Evolutionary conservation across 352 stramenopile genomes (phyloP), one percentile per base, ranked within the genome.

Genomic region (Discostella stelligera): DNA sequence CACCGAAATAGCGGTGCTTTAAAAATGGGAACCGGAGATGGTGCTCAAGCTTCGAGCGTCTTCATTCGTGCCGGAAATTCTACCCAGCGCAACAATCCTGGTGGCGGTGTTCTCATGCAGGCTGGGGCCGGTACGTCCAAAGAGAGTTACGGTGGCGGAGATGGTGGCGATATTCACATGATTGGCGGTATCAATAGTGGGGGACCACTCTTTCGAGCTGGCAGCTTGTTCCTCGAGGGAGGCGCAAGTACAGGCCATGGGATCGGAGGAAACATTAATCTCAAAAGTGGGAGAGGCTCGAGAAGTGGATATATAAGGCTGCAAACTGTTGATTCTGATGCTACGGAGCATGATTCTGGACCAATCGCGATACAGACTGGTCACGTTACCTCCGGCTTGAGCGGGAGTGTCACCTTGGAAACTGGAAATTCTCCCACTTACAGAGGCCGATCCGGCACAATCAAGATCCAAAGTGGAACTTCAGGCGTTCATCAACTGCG

Each of bases 151-250:
- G 20, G 49, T 30, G 94, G 49, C 27, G 94, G 94, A 27, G 89
- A 94, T 68, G 94, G 95, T n/a, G 95, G 95, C 39, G 77, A 89
- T n/a, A 83, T 97, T 13, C 88, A 92, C 8, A 50, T 97, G 27
- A 89, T 86, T 71, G 94, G 93, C 66, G 95, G 95, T 64, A 89
- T 88, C 20, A 70, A 46, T 50, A 64, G 49, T 91, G 90, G 25
- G 79, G 96, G 84, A 92, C 44, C 70, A 37, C 44, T 70, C 16
- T 18, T 74, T 67, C 54, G 58, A 54, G 68, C 54, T 16, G 68
- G 67, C 6, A 59, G 68, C 50, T 30, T 85, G n/a, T 20, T 73
- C 13, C 14, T 85, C 16, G 37, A 76, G 21, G 77, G 72, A 48
- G 77, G 77, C 16, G 21, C 52, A 27, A 74, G 52, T 25, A 52